Conservation (phyloP, 2,329 filamentous ascomycete genomes). For the Arachnomyces sp. region DNA sequence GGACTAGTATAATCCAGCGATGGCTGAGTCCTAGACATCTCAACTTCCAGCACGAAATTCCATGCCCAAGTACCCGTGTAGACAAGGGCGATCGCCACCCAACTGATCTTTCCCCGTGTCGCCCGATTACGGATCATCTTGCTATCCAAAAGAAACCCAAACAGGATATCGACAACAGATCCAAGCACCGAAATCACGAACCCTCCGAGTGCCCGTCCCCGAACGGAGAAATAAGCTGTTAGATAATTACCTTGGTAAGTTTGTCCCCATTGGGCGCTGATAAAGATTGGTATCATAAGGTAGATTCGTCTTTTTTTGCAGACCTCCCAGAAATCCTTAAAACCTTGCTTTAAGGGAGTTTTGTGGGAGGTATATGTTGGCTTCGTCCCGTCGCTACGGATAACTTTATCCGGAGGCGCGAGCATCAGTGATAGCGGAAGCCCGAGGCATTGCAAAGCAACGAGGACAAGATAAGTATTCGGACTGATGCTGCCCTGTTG, state of each 20-base stretch:
- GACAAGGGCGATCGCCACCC: too few species aligned
- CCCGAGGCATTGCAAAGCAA: constrained; percentile 38
- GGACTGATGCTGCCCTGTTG: constrained; percentile 39
- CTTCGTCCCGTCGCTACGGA: constrained; percentile 31
- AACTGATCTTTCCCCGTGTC: too few species aligned
- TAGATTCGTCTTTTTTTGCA: constrained; percentile 38
- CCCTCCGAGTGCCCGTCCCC: constrained; percentile 37
- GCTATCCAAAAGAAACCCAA: constrained; percentile 45
- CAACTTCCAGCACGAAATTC: too few species aligned
- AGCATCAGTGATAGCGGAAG: constrained; percentile 38
- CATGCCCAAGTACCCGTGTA: too few species aligned
- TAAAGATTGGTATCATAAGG: constrained; percentile 40
- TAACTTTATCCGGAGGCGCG: constrained; percentile 38
- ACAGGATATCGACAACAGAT: constrained; percentile 40
- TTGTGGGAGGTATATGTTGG: background rate
- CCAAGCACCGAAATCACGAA: constrained; percentile 39
- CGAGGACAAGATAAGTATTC: constrained; percentile 32
- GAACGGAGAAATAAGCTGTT: constrained; percentile 44
- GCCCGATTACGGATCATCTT: too few species aligned
- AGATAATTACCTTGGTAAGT: constrained; percentile 47
- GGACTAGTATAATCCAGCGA: too few species aligned
- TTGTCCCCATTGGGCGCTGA: constrained; percentile 44
- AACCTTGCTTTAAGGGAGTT: constrained; percentile 26
- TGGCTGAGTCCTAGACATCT: too few species aligned
- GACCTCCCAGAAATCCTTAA: constrained; percentile 29